These are phyloP conservation scores for Nicotiana paniculata DNA, from an alignment of 257 asterid species.

Conservation along the genomic window DNA sequence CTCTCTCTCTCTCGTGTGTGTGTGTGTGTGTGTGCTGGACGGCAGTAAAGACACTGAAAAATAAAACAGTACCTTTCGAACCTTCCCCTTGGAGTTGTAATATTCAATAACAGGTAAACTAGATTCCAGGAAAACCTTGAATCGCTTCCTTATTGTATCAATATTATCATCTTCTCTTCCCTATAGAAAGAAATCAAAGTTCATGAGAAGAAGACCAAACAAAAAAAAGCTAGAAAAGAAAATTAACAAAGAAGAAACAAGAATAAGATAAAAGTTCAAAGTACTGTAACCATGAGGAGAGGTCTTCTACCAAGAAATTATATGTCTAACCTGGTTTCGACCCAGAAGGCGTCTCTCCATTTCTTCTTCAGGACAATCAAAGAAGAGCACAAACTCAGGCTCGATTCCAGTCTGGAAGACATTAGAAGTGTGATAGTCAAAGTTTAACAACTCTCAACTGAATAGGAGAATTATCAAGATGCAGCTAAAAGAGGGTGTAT, in stretches of 20 bases:
- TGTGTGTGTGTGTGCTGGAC: neutral
- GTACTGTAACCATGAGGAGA: neutral
- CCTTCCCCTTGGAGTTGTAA: slow-evolving; percentile 66
- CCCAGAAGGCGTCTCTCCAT: slow-evolving; percentile 42
- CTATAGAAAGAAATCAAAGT: slow-evolving; percentile 12
- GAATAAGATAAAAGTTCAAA: neutral
- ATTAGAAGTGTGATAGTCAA: neutral
- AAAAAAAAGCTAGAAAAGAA: neutral
- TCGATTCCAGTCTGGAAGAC: slow-evolving; percentile 62
- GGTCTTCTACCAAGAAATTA: neutral
- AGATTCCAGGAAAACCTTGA: slow-evolving; percentile 40
- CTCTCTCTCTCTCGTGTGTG: neutral
- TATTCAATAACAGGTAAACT: slow-evolving; percentile 47
- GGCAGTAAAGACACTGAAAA: neutral
- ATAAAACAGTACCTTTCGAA: slow-evolving; percentile 51
- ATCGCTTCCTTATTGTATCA: slow-evolving; percentile 48
- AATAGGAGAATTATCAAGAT: neutral
- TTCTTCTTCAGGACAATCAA: slow-evolving; percentile 43
- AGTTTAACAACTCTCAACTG: neutral
- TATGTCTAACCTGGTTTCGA: slow-evolving; percentile 29
- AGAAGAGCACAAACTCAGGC: slow-evolving; percentile 57
- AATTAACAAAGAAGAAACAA: neutral
- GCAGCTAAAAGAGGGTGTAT: neutral
- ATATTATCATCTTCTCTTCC: slow-evolving; percentile 52
- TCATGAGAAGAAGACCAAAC: neutral